These are phyloP conservation scores for Tolypocladium pustulatum DNA, from an alignment of 2,329 filamentous ascomycete genomes.

Conservation along the genomic window DNA sequence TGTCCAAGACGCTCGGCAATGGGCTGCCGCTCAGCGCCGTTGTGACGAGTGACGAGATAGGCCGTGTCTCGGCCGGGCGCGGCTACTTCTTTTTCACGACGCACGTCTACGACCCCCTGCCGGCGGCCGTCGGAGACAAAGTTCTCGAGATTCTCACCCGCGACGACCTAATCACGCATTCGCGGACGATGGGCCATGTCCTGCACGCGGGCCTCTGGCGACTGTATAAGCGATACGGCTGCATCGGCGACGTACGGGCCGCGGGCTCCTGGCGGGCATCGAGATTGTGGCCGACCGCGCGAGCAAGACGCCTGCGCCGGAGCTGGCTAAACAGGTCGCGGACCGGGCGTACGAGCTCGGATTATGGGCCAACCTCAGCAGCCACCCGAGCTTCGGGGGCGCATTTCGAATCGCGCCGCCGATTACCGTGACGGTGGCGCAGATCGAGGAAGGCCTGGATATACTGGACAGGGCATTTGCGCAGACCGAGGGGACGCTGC, in stretches of 20 bases:
- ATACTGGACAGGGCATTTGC: slow-evolving; percentile 48
- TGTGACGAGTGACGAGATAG: slow-evolving; percentile 43
- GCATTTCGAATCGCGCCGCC: slow-evolving; percentile 51
- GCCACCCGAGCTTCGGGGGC: slow-evolving; percentile 42
- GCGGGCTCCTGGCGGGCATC: slow-evolving; percentile 46
- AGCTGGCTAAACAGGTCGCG: slow-evolving; percentile 36
- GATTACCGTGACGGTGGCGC: slow-evolving; percentile 41
- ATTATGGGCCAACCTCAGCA: slow-evolving; percentile 46
- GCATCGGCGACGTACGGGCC: slow-evolving; percentile 52
- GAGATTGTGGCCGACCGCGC: slow-evolving; percentile 43
- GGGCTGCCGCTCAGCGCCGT: slow-evolving; percentile 49
- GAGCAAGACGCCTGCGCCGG: slow-evolving; percentile 34
- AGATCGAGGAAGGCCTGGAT: slow-evolving; percentile 37
- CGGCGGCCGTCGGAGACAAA: slow-evolving; percentile 49
- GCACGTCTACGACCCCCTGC: slow-evolving; percentile 51
- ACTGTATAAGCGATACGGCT: slow-evolving; percentile 41
- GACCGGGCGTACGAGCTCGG: slow-evolving; percentile 39
- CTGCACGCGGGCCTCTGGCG: slow-evolving; percentile 35
- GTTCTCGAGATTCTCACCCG: slow-evolving; percentile 51
- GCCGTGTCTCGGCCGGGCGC: slow-evolving; percentile 31
- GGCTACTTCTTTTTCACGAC: slow-evolving; percentile 50
- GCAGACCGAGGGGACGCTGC: slow-evolving; percentile 18
- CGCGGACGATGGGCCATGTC: slow-evolving; percentile 30
- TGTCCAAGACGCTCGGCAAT: slow-evolving; percentile 52
- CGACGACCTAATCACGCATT: slow-evolving; percentile 38